A percentile compares a stretch with the other conserved stretches of the same genome.
phyloP scores from a whole-genome alignment of 768 basidiomycete species.

The Dendrothele bispora region DNA sequence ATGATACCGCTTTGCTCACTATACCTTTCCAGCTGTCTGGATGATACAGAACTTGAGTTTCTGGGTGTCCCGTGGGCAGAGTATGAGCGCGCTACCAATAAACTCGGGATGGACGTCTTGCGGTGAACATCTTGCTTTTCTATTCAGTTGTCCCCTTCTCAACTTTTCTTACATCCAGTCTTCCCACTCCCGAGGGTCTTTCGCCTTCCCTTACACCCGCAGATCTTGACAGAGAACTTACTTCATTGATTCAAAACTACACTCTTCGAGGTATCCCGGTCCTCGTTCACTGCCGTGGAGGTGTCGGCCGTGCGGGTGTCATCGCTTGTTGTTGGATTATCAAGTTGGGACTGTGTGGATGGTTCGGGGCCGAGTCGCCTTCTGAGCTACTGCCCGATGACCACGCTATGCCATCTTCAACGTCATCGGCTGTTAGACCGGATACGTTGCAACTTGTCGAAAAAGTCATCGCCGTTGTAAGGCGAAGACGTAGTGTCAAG shows the following conservation, averaged over 20 bases:
- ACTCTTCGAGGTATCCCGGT: slow-evolving; percentile 71
- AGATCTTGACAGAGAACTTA: slow-evolving; percentile 65
- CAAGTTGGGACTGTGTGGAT: slow-evolving; percentile 87
- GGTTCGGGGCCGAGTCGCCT: slow-evolving; percentile 36
- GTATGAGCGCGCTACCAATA: slow-evolving; percentile 62
- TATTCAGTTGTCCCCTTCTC: slow-evolving; percentile 1
- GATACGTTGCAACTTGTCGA: slow-evolving; percentile 70
- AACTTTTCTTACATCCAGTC: slow-evolving; percentile 37
- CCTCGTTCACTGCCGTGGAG: slow-evolving; percentile 90
- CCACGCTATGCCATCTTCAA: slow-evolving; percentile 4
- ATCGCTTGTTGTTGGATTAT: slow-evolving; percentile 92
- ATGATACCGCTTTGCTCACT: not conserved
- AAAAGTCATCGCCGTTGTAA: slow-evolving; percentile 68
- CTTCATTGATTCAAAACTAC: slow-evolving; percentile 65
- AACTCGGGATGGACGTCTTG: slow-evolving; percentile 75
- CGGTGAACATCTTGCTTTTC: slow-evolving; percentile 46
- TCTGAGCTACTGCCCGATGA: not conserved
- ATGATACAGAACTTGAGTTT: slow-evolving; percentile 79
- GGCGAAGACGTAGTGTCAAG: slow-evolving; percentile 79
- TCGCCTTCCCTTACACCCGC: slow-evolving; percentile 59
- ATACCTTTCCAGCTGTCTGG: slow-evolving; percentile 61
- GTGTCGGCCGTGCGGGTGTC: slow-evolving; percentile 90
- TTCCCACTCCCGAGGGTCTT: slow-evolving; percentile 90
- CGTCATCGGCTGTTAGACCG: slow-evolving; percentile 25
- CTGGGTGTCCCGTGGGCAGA: slow-evolving; percentile 86